A percentile compares a stretch with the other conserved stretches of the same genome.
These are phyloP conservation scores for Botrytis medusae DNA, from an alignment of 2,329 filamentous ascomycete genomes.

Conservation along the genomic window DNA sequence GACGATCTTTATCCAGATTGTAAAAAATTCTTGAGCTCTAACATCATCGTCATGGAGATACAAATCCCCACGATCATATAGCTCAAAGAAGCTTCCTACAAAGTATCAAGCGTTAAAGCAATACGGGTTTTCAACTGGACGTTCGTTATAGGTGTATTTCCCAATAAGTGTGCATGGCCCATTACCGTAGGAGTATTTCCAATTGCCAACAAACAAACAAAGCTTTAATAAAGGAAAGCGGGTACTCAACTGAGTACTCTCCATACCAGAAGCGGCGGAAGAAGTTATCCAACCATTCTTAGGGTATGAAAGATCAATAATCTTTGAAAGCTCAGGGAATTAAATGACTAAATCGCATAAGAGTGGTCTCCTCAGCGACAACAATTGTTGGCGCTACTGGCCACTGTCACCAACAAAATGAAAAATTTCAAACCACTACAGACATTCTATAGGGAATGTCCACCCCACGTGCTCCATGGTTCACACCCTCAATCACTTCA, in stretches of 20 bases:
- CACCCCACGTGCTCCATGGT: neutral
- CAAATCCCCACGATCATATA: neutral
- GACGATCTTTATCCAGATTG: neutral
- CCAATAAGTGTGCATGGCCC: neutral
- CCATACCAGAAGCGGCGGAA: neutral
- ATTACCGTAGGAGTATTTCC: neutral
- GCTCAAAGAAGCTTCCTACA: neutral
- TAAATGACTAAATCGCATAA: neutral
- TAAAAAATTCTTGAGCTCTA: neutral
- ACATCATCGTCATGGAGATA: neutral
- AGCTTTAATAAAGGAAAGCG: neutral
- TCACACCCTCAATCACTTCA: neutral
- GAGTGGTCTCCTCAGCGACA: neutral
- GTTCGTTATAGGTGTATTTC: neutral
- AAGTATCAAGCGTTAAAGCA: neutral
- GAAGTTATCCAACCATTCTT: neutral
- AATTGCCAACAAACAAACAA: accelerated
- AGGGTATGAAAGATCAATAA: neutral
- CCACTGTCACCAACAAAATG: neutral
- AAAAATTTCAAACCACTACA: neutral
- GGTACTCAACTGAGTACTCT: neutral
- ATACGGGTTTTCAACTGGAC: neutral
- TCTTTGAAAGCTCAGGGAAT: neutral
- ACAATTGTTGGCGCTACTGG: neutral
- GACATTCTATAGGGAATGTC: neutral